A percentile compares a stretch with the other conserved stretches of the same genome.
These are phyloP conservation scores for Eutypella sp. DNA, from an alignment of 2,329 filamentous ascomycete genomes.

Conservation along the genomic window DNA sequence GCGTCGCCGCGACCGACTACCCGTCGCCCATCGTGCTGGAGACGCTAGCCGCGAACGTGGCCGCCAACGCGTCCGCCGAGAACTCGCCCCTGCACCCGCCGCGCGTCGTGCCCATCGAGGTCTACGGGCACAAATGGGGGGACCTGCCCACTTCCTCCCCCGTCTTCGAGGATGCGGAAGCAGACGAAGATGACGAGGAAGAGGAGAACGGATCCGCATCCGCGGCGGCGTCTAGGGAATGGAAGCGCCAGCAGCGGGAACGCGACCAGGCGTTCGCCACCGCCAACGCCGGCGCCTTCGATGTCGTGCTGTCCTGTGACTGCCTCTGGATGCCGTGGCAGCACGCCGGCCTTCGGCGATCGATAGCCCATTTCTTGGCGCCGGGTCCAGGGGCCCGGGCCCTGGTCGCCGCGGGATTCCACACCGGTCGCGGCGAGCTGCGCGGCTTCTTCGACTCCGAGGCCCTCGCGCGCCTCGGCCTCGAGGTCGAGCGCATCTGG, in stretches of 20 bases:
- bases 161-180: too few species aligned
- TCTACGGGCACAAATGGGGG: constrained; percentile 64
- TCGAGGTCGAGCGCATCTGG: constrained; percentile 61
- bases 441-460: constrained; percentile 55
- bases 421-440: constrained; percentile 64
- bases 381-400: constrained; percentile 40
- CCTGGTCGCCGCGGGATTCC: constrained; percentile 66
- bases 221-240: too few species aligned
- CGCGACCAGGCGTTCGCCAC: too few species aligned
- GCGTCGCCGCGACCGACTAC: constrained; percentile 63
- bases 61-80: constrained; percentile 39
- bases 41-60: constrained; percentile 54
- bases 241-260: too few species aligned
- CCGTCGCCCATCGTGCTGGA: constrained; percentile 55
- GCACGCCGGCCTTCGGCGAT: constrained; percentile 60
- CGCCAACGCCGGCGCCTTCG: constrained; percentile 39
- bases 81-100: constrained; percentile 26
- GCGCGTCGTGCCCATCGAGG: constrained; percentile 27
- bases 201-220: too few species aligned
- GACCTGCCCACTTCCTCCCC: constrained; percentile 36
- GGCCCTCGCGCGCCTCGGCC: constrained; percentile 40
- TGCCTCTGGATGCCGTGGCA: constrained; percentile 73
- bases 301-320: constrained; percentile 64
- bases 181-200: too few species aligned
- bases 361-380: constrained; percentile 58